Percentiles rank a stretch among this genome's conserved stretches.
phyloP scores from a whole-genome alignment of 2,329 filamentous ascomycete genomes.

The Ophiostoma himal-ulmi region DNA sequence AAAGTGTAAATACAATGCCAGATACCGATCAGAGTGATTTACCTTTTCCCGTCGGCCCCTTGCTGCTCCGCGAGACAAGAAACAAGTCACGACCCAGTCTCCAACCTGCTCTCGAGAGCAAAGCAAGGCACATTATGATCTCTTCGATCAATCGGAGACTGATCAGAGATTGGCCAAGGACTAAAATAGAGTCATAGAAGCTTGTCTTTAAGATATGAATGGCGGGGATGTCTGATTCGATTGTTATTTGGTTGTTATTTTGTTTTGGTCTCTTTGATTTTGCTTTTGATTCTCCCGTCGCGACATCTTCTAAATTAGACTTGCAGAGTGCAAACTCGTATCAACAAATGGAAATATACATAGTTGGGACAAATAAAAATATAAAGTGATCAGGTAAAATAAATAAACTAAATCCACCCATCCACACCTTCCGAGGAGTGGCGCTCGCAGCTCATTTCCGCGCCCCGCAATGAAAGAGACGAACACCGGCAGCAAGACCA shows the following conservation, averaged over 20 bases:
- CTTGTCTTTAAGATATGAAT: neutral
- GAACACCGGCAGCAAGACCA: conserved; percentile 2
- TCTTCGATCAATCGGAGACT: neutral
- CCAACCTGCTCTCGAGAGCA: neutral
- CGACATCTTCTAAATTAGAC: neutral
- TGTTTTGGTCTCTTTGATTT: neutral
- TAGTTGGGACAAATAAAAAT: neutral
- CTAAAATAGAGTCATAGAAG: conserved; percentile 1
- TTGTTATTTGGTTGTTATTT: neutral
- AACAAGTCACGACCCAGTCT: neutral
- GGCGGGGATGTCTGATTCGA: neutral
- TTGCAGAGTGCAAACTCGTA: conserved; percentile 5
- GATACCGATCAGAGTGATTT: conserved; percentile 3
- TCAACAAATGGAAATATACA: neutral
- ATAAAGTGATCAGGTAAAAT: conserved; percentile 1
- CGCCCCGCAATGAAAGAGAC: conserved; percentile 21
- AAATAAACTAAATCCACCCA: conserved; percentile 10
- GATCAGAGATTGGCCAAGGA: neutral
- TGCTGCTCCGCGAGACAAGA: conserved; percentile 1
- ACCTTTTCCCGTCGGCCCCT: neutral
- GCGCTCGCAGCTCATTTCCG: conserved; percentile 23
- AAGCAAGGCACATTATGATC: conserved; percentile 1
- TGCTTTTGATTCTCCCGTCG: neutral
- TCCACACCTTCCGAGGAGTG: conserved; percentile 19
- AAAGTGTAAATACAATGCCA: neutral